Evolutionary conservation across 2,329 filamentous ascomycete species (phyloP), one percentile per base, ranked within the genome.

Genomic region (Teratosphaeria pseudoeucalypti): DNA sequence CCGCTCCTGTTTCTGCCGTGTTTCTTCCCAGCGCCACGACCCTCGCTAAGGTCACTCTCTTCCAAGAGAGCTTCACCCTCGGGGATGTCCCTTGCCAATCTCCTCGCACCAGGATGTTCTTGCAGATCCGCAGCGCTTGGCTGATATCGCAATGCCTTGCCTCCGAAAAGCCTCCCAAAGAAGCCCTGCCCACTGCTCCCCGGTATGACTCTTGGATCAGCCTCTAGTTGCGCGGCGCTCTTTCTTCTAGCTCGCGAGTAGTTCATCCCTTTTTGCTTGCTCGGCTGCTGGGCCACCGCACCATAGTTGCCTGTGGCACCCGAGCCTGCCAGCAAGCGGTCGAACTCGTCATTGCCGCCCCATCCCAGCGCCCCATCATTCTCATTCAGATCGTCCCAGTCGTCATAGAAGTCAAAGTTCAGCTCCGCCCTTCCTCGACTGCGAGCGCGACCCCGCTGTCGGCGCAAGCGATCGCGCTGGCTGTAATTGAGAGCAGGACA

Each of bases 321-420:
- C 16, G 85, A 86, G 6, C 88, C 87, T 11, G 87, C 89, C 56
- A 96, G 76, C 63, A 96, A 75, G 57, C 90, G 81, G 71, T 96
- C 92, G 77, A 95, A 85, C 71, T 95, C 91, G 68, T 95, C 91
- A 66, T 82, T 85, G 1, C 67, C 76, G 47, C 87, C 86, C 89
- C 90, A 95, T 54, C 84, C 86, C 57, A 92, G 76, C 14, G 14
- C 19, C 0, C 85, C 82, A 47, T 85, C 81, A 37, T 78, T 78
- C 56, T 82, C 81, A 34, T 85, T 82, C 58, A 84, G 81, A 54
- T 82, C 80, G 62, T 96, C 90, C 92, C 92, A 97, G 74, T 96
- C 92, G 74, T 96, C 92, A 77, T 97, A 97, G 73, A 97, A 97
- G 73, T 96, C 92, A 72, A 97, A 97, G 69, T 84, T 92, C 68